Evolutionary conservation across 768 basidiomycete species (phyloP).

Genomic region (Auricularia cornea): DNA sequence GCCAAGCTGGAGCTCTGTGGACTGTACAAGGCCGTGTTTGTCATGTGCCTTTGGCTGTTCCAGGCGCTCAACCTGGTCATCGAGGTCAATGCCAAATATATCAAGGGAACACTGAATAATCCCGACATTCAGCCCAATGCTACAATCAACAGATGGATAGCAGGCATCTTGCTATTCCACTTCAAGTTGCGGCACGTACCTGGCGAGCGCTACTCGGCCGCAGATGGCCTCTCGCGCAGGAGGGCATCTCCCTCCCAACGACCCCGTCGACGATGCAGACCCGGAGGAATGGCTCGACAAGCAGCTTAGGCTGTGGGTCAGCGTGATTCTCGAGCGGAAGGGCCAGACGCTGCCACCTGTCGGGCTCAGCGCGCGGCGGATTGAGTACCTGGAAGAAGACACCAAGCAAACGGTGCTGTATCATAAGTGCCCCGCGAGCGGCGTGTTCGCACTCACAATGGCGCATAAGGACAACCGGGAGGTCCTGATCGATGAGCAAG

Average conservation of each 20-base stretch:
- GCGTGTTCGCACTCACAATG: background rate
- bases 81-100: constrained; percentile 6
- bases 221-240: constrained; percentile 12
- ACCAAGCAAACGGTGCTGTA: no score
- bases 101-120: constrained; percentile 8
- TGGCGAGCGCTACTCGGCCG: constrained; percentile 1
- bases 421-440: background rate
- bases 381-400: no score
- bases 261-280: constrained; percentile 8
- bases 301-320: background rate
- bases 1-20: constrained; percentile 25
- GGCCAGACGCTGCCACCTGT: background rate
- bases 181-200: constrained; percentile 6
- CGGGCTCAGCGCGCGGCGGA: no score
- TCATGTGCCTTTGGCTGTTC: constrained; percentile 20
- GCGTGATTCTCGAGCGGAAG: background rate
- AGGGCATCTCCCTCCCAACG: constrained; percentile 10
- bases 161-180: constrained; percentile 2
- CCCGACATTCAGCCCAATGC: constrained; percentile 8
- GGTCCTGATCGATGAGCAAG: background rate
- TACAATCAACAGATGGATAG: constrained; percentile 6
- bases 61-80: constrained; percentile 11
- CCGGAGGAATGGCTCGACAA: constrained; percentile 6
- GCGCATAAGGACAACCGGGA: background rate
- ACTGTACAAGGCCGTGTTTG: constrained; percentile 26